Conservation (phyloP, 2,329 filamentous ascomycete species). For the Pleoardoris graminearum region DNA sequence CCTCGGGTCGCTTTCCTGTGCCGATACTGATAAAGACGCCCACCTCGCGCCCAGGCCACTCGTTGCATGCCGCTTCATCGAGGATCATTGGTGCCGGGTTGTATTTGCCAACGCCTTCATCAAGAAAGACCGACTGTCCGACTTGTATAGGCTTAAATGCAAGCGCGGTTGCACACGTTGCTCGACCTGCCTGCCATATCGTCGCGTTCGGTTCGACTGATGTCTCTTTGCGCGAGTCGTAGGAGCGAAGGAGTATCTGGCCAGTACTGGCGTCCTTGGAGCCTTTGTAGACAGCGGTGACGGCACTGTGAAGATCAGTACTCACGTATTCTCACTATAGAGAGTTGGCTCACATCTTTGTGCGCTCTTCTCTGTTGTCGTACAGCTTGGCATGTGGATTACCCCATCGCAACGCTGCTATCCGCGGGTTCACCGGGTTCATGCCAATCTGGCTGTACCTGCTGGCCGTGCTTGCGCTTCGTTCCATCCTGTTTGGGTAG, state of each 20-base stretch:
- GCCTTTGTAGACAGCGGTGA: conserved; percentile 89
- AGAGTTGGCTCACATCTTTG: conserved; percentile 74
- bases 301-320: conserved; percentile 61
- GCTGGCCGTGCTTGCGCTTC: conserved; percentile 79
- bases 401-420: conserved; percentile 63
- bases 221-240: conserved; percentile 91
- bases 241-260: conserved; percentile 81
- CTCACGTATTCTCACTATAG: background rate
- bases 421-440: conserved; percentile 59
- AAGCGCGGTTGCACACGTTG: conserved; percentile 86
- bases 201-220: conserved; percentile 90
- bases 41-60: conserved; percentile 92
- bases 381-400: conserved; percentile 88
- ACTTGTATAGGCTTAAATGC: conserved; percentile 97
- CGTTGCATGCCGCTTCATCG: conserved; percentile 88
- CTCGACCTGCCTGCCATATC: conserved; percentile 95
- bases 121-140: conserved; percentile 90
- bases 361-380: conserved; percentile 80
- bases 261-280: conserved; percentile 66
- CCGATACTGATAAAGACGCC: conserved; percentile 92
- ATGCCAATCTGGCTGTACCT: conserved; percentile 77
- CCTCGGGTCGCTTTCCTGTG: conserved; percentile 82
- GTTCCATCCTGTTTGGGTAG: conserved; percentile 42
- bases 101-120: conserved; percentile 88
- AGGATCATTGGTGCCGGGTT: conserved; percentile 85